Conservation (phyloP, 2,329 filamentous ascomycete species). For the Scytalidium sp. region DNA sequence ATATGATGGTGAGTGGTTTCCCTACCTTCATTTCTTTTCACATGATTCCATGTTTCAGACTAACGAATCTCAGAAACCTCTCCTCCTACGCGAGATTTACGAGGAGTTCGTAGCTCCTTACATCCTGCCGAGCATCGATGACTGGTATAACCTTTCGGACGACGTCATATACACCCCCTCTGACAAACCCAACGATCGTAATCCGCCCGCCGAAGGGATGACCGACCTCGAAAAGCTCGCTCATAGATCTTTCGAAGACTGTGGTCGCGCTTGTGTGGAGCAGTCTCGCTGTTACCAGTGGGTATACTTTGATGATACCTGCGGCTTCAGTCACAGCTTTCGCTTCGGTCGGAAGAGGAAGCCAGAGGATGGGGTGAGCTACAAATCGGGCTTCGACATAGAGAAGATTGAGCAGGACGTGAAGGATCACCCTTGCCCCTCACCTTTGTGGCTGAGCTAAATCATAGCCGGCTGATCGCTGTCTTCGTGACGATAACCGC, state of each 20-base stretch:
- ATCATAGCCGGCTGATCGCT: too few species aligned
- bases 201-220: constrained; percentile 34
- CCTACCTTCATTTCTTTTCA: neutral
- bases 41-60: constrained; percentile 19
- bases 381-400: constrained; percentile 7
- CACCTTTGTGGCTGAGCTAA: too few species aligned
- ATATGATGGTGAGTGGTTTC: constrained; percentile 6
- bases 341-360: constrained; percentile 9
- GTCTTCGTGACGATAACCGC: too few species aligned
- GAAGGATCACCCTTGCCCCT: too few species aligned
- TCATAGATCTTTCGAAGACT: constrained; percentile 40
- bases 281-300: constrained; percentile 33
- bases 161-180: constrained; percentile 43
- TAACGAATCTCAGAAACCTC: constrained; percentile 31
- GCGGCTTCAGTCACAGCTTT: constrained; percentile 9
- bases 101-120: constrained; percentile 43
- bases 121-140: constrained; percentile 37
- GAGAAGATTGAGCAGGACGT: constrained; percentile 3
- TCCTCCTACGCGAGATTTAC: constrained; percentile 49
- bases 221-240: constrained; percentile 41
- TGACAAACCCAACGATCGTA: constrained; percentile 39
- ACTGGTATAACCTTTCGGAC: constrained; percentile 53
- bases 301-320: constrained; percentile 21
- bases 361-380: constrained; percentile 3
- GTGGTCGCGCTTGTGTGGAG: constrained; percentile 44